A percentile compares a stretch with the other conserved stretches of the same genome.
Conservation (phyloP, 140 eudicot genomes). For the Cichorium intybus region DNA sequence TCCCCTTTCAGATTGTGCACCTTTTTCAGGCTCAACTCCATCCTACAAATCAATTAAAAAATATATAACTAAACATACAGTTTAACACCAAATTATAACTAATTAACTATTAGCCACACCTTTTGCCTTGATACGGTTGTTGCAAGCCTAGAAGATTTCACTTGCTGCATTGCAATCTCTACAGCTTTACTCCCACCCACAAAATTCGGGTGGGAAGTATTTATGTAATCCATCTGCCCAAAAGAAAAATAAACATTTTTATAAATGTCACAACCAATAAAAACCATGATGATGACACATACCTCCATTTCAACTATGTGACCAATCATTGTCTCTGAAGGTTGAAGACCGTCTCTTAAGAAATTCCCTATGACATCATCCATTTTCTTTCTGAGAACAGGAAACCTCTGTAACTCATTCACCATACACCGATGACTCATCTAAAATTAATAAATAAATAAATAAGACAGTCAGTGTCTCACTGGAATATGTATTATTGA, state of each 20-base stretch:
- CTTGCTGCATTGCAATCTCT: slow-evolving; percentile 64
- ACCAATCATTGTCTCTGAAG: slow-evolving; percentile 93
- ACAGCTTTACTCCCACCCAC: slow-evolving; percentile 98
- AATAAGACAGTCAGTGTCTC: slow-evolving; percentile 10
- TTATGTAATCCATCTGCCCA: slow-evolving; percentile 92
- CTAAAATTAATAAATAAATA: slow-evolving; percentile 44
- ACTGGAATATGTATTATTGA: slow-evolving; percentile 5
- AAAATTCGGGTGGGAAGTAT: slow-evolving; percentile 91
- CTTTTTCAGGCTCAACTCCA: slow-evolving; percentile 68
- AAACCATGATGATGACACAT: slow-evolving; percentile 1
- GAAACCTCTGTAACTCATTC: slow-evolving; percentile 87
- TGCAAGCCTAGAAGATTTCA: slow-evolving; percentile 50
- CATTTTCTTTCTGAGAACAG: slow-evolving; percentile 86
- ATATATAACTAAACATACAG: background rate
- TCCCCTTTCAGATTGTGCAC: slow-evolving; percentile 67
- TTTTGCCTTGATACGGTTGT: slow-evolving; percentile 57
- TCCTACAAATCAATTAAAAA: slow-evolving; percentile 46
- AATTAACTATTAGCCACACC: slow-evolving; percentile 31
- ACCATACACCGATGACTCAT: slow-evolving; percentile 96
- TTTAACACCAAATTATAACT: background rate
- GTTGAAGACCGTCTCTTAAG: slow-evolving; percentile 90
- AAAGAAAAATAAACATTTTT: background rate
- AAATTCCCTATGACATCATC: slow-evolving; percentile 87
- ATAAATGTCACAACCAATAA: background rate
- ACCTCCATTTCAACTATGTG: slow-evolving; percentile 99